A percentile compares a stretch with the other conserved stretches of the same genome.
Evolutionary conservation across 75 land plant genomes (phyloP).

Genomic region (Ceratopteris richardii): DNA sequence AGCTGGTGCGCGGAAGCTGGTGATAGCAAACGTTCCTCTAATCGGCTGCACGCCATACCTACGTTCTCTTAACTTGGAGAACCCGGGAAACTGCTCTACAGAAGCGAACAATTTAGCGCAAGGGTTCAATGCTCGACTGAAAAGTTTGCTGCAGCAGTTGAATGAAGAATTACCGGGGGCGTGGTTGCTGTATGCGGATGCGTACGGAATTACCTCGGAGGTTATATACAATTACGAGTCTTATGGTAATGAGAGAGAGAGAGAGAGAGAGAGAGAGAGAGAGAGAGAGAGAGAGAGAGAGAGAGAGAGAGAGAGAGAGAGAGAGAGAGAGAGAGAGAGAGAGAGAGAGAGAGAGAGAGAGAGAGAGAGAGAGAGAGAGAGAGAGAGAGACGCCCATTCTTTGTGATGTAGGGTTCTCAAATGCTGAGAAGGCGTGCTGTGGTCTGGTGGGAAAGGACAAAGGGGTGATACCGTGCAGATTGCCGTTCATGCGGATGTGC

Average conservation of each 20-base stretch:
- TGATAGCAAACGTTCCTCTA: constrained; percentile 56
- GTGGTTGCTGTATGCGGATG: constrained; percentile 49
- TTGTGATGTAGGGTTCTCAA: constrained; percentile 52
- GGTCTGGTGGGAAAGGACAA: constrained; percentile 32
- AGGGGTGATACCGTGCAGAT: constrained; percentile 60
- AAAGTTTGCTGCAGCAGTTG: constrained; percentile 32
- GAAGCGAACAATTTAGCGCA: constrained; percentile 34
- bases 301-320: neutral
- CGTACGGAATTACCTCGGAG: constrained; percentile 30
- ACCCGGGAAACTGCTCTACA: constrained; percentile 29
- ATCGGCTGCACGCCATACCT: constrained; percentile 71
- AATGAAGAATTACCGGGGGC: constrained; percentile 25
- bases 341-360: neutral
- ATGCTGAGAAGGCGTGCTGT: constrained; percentile 55
- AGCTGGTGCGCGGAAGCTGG: constrained; percentile 55
- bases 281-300: neutral
- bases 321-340: neutral
- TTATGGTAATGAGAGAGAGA: too few species aligned
- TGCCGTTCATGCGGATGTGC: constrained; percentile 40
- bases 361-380: too few species aligned
- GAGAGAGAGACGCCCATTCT: too few species aligned
- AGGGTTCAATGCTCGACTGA: constrained; percentile 36
- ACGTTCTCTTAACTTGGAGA: constrained; percentile 20
- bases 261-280: too few species aligned
- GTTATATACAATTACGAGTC: constrained; percentile 27